Conservation (phyloP, 2,329 filamentous ascomycete genomes). For the Zasmidium citrigriseum region DNA sequence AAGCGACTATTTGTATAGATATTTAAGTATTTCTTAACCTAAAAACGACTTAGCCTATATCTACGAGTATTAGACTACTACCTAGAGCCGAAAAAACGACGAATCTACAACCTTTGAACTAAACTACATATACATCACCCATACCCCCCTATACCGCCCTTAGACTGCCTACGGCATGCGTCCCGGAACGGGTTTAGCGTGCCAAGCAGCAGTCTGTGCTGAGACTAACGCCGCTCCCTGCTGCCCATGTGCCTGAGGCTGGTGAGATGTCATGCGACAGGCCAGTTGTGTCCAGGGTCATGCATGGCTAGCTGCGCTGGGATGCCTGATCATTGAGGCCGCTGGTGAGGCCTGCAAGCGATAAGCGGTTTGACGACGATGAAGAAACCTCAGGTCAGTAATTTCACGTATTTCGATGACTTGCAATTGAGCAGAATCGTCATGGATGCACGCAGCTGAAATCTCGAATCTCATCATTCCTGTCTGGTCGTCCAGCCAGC, state of each 20-base stretch:
- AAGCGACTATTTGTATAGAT: too few relatives aligned
- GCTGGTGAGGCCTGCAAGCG: not conserved
- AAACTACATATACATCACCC: too few relatives aligned
- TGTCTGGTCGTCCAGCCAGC: not conserved
- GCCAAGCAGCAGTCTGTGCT: too few relatives aligned
- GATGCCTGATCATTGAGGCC: not conserved
- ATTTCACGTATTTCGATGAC: too few relatives aligned
- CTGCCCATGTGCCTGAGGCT: not conserved
- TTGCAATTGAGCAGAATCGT: not conserved
- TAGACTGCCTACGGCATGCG: too few relatives aligned
- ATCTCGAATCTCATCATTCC: not conserved
- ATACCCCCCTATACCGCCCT: too few relatives aligned
- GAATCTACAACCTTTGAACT: too few relatives aligned
- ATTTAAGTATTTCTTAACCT: too few relatives aligned
- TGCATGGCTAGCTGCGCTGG: not conserved
- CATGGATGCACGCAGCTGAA: not conserved
- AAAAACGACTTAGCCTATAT: too few relatives aligned
- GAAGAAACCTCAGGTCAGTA: not conserved
- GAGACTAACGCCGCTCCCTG: not conserved
- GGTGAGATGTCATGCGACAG: not conserved
- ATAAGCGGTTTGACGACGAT: not conserved
- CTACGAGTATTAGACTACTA: too few relatives aligned
- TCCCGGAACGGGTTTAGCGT: too few relatives aligned
- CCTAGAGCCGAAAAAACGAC: too few relatives aligned
- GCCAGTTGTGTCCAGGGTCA: not conserved